phyloP scores from a whole-genome alignment of 2,329 filamentous ascomycete genomes.

The Daldinia eschscholtzii region DNA sequence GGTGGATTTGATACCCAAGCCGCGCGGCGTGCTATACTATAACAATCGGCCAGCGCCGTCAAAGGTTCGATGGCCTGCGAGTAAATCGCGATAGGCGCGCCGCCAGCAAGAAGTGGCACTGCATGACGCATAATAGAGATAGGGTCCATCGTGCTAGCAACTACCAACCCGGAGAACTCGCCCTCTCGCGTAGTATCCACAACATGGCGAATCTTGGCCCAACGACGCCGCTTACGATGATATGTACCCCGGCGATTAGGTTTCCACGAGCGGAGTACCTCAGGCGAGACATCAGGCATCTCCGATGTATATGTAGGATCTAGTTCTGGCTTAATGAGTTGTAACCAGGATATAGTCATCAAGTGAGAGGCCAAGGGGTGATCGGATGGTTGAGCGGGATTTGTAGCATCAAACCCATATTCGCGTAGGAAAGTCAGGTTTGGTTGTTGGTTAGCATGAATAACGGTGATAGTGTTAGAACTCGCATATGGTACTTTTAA shows the following conservation, averaged over 20 bases:
- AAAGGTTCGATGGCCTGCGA: constrained; percentile 84
- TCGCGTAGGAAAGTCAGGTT: constrained; percentile 91
- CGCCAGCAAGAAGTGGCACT: constrained; percentile 84
- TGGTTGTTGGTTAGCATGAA: constrained; percentile 86
- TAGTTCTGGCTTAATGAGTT: constrained; percentile 80
- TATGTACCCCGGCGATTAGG: constrained; percentile 85
- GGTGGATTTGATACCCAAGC: constrained; percentile 75
- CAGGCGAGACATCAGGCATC: constrained; percentile 69
- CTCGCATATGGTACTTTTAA: constrained; percentile 74
- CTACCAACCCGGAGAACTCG: constrained; percentile 84
- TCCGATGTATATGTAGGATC: constrained; percentile 80
- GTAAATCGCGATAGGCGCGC: constrained; percentile 88
- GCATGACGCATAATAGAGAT: constrained; percentile 78
- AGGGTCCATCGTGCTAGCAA: constrained; percentile 86
- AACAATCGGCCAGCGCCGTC: constrained; percentile 81
- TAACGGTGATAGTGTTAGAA: constrained; percentile 82
- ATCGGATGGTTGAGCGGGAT: constrained; percentile 69
- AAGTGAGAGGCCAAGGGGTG: constrained; percentile 89
- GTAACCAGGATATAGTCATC: constrained; percentile 89
- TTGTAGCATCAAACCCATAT: constrained; percentile 83
- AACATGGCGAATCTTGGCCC: constrained; percentile 77
- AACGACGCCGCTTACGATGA: constrained; percentile 88
- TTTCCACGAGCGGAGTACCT: constrained; percentile 78
- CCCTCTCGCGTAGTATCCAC: constrained; percentile 81
- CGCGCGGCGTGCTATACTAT: constrained; percentile 81